Conservation (phyloP, 495 filamentous ascomycete genomes). For the Terfezia boudieri region DNA sequence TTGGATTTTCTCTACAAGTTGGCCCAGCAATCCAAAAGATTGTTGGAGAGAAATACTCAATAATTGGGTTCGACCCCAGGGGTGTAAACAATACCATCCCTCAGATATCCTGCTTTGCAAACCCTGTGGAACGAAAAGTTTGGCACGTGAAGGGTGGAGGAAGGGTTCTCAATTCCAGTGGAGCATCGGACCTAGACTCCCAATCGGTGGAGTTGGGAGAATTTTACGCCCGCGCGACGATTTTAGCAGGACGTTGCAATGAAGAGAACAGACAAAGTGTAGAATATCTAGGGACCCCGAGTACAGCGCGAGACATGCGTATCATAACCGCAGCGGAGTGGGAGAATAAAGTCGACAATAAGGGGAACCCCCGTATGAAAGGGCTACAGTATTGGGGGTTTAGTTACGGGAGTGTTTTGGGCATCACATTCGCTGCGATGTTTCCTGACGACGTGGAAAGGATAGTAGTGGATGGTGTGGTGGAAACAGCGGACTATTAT, state of each 20-base stretch:
- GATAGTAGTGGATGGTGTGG: conserved; percentile 26
- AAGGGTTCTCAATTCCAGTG: conserved; percentile 1
- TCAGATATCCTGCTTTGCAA: conserved; percentile 27
- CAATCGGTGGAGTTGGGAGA: conserved; percentile 4
- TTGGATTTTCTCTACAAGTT: conserved; percentile 20
- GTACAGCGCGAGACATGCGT: conserved; percentile 15
- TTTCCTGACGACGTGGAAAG: conserved; percentile 27
- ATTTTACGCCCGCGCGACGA: conserved; percentile 3
- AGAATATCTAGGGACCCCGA: conserved; percentile 9
- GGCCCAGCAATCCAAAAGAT: conserved; percentile 25
- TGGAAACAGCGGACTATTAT: conserved; percentile 29
- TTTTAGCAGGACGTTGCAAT: conserved; percentile 1
- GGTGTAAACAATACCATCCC: conserved; percentile 32
- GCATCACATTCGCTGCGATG: conserved; percentile 29
- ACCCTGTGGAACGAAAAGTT: conserved; percentile 1
- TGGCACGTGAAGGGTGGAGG: conserved; percentile 2
- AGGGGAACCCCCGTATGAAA: conserved; percentile 19
- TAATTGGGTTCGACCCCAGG: conserved; percentile 35
- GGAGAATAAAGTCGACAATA: conserved; percentile 15
- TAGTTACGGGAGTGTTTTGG: conserved; percentile 31
- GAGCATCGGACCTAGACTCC: not conserved
- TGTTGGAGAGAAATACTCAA: conserved; percentile 26
- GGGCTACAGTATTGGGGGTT: conserved; percentile 34
- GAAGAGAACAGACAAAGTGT: conserved; percentile 1
- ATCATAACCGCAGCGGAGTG: conserved; percentile 10